phyloP scores from a whole-genome alignment of 1,284 basidiomycete species.

The Ganoderma lingzhi region DNA sequence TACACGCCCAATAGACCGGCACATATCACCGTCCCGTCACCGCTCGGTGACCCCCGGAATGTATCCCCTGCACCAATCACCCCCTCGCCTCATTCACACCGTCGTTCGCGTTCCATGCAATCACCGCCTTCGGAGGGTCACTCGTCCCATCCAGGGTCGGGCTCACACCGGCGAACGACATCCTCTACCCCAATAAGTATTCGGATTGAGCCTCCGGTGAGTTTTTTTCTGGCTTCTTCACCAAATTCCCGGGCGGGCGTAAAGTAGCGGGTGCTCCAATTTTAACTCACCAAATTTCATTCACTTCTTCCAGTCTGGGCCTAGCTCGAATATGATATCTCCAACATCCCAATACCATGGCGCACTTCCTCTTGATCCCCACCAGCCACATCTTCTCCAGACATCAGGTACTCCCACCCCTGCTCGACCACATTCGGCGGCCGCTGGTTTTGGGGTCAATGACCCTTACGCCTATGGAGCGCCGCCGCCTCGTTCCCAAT shows the following conservation, averaged over 20 bases:
- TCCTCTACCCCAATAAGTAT: constrained; percentile 34
- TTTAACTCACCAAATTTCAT: constrained; percentile 14
- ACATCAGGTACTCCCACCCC: constrained; percentile 31
- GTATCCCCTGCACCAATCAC: constrained; percentile 21
- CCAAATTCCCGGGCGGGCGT: background rate
- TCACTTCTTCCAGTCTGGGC: constrained; percentile 31
- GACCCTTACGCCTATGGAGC: constrained; percentile 18
- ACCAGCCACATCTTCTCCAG: constrained; percentile 20
- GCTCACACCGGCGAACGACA: constrained; percentile 20
- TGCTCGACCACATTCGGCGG: constrained; percentile 10
- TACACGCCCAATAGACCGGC: constrained; percentile 24
- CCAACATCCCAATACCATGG: constrained; percentile 24
- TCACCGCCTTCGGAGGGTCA: constrained; percentile 27
- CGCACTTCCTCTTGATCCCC: constrained; percentile 34
- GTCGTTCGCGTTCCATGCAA: constrained; percentile 33
- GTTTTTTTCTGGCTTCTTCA: constrained; percentile 14
- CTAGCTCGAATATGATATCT: constrained; percentile 32
- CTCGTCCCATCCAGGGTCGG: constrained; percentile 7
- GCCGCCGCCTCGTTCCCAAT: constrained; percentile 9
- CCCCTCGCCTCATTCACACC: constrained; percentile 22
- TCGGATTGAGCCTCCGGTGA: constrained; percentile 37
- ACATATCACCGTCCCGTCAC: constrained; percentile 27
- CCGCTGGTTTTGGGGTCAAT: constrained; percentile 7
- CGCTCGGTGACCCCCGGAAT: constrained; percentile 26
- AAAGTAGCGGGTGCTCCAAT: background rate